These are phyloP conservation scores for Vitis rupestris DNA, from an alignment of 164 flowering plant genomes.

Conservation along the genomic window DNA sequence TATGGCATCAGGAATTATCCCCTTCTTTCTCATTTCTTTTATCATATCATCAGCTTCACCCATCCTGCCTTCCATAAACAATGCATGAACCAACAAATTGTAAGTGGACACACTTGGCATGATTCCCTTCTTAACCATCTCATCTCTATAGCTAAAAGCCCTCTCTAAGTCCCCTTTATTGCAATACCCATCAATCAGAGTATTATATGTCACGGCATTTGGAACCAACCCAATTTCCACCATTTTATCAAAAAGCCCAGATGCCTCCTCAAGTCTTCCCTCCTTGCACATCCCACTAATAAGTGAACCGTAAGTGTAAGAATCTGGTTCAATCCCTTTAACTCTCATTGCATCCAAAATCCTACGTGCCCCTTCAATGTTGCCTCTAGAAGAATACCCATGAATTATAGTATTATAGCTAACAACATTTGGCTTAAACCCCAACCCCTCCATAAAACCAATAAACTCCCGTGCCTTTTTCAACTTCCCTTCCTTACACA, in stretches of 20 bases:
- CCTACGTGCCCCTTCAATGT: conserved; percentile 46
- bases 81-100: conserved; percentile 66
- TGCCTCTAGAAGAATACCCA: conserved; percentile 55
- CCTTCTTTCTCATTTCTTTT: conserved; percentile 59
- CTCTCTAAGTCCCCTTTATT: conserved; percentile 53
- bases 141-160: conserved; percentile 61
- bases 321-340: conserved; percentile 60
- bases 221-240: conserved; percentile 49
- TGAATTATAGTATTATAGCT: conserved; percentile 77
- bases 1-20: conserved; percentile 47
- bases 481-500: conserved; percentile 86
- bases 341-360: conserved; percentile 47
- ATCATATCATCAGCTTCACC: conserved; percentile 52
- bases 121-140: conserved; percentile 63
- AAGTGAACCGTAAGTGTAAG: conserved; percentile 57
- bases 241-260: conserved; percentile 52
- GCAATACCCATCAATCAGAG: conserved; percentile 73
- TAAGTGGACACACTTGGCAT: conserved; percentile 63
- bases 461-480: conserved; percentile 73
- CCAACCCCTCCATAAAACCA: conserved; percentile 55
- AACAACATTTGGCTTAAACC: conserved; percentile 65
- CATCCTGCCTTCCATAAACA: conserved; percentile 59
- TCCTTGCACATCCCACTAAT: conserved; percentile 65
- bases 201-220: conserved; percentile 57
- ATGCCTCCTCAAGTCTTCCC: conserved; percentile 61